Conservation (phyloP, 805 yeast genomes). For the Yamadazyma phyllophila region DNA sequence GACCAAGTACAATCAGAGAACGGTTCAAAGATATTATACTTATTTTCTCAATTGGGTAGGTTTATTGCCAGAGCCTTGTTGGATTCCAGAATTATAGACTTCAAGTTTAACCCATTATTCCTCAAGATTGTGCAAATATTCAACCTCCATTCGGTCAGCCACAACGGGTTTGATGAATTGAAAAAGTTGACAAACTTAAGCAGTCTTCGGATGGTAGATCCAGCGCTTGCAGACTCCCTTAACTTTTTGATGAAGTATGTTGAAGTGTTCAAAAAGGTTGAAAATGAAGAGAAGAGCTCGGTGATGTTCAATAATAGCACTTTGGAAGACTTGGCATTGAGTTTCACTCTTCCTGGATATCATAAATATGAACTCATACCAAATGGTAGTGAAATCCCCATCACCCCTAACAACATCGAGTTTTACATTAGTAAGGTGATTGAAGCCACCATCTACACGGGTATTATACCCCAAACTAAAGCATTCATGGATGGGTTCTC, state of each 20-base stretch:
- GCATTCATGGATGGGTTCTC: slow-evolving; percentile 81
- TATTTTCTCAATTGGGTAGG: slow-evolving; percentile 71
- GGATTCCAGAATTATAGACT: slow-evolving; percentile 86
- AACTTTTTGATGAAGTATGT: slow-evolving; percentile 46
- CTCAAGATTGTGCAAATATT: slow-evolving; percentile 54
- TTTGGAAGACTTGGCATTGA: slow-evolving; percentile 55
- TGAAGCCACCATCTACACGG: slow-evolving; percentile 58
- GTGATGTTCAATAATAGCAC: slow-evolving; percentile 35
- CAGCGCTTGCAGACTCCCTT: slow-evolving; percentile 56
- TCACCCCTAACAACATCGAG: slow-evolving; percentile 54
- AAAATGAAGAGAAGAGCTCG: slow-evolving; percentile 11
- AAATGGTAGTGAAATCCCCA: slow-evolving; percentile 51
- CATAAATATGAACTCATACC: slow-evolving; percentile 55
- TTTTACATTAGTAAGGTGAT: slow-evolving; percentile 56
- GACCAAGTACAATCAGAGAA: slow-evolving; percentile 24
- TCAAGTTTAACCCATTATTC: slow-evolving; percentile 69
- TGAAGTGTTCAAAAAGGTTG: slow-evolving; percentile 19
- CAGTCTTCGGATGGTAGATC: slow-evolving; percentile 53
- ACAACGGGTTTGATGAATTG: slow-evolving; percentile 12
- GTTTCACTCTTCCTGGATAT: slow-evolving; percentile 77
- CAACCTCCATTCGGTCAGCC: slow-evolving; percentile 16
- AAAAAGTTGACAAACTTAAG: slow-evolving; percentile 30
- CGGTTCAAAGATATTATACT: slow-evolving; percentile 42
- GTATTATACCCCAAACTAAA: slow-evolving; percentile 61
- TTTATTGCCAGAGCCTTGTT: slow-evolving; percentile 83